Evolutionary conservation across 1,139 yeast genomes (phyloP).

Genomic region (Saccharomyces hybrid): DNA sequence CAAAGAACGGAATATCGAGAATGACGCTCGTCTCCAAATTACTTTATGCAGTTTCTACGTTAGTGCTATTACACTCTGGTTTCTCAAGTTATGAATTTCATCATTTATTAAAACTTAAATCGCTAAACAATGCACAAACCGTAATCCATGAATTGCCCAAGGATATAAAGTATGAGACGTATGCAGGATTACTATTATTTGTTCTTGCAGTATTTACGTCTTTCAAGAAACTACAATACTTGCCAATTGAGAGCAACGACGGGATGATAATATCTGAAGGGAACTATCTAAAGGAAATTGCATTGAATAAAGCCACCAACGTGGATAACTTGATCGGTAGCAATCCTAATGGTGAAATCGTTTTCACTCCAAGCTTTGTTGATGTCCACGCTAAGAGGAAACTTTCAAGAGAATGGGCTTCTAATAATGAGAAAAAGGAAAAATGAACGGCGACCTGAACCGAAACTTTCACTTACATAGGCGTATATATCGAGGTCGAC

Average conservation of each 20-base stretch:
- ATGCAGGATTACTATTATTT: conserved; percentile 21
- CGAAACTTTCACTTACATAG: no score
- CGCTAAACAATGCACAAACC: conserved; percentile 4
- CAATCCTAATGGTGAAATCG: conserved; percentile 27
- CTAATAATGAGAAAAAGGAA: conserved; percentile 1
- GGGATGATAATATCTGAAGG: conserved; percentile 13
- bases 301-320: conserved; percentile 24
- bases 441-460: not conserved
- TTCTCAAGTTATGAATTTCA: conserved; percentile 31
- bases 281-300: conserved; percentile 25
- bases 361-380: conserved; percentile 25
- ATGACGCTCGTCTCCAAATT: conserved; percentile 16
- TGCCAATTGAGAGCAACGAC: conserved; percentile 17
- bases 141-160: conserved; percentile 16
- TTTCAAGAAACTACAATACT: conserved; percentile 19
- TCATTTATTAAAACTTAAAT: conserved; percentile 16
- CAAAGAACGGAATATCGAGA: no score
- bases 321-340: conserved; percentile 25
- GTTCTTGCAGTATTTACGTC: conserved; percentile 22
- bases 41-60: conserved; percentile 15
- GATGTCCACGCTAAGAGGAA: conserved; percentile 23
- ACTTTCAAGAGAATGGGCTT: conserved; percentile 15
- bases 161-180: conserved; percentile 28
- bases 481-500: not conserved
- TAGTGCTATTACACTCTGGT: conserved; percentile 28